A percentile compares a stretch with the other conserved stretches of the same genome.
Conservation (phyloP, 495 filamentous ascomycete species). For the Aspergillus sclerotioniger region DNA sequence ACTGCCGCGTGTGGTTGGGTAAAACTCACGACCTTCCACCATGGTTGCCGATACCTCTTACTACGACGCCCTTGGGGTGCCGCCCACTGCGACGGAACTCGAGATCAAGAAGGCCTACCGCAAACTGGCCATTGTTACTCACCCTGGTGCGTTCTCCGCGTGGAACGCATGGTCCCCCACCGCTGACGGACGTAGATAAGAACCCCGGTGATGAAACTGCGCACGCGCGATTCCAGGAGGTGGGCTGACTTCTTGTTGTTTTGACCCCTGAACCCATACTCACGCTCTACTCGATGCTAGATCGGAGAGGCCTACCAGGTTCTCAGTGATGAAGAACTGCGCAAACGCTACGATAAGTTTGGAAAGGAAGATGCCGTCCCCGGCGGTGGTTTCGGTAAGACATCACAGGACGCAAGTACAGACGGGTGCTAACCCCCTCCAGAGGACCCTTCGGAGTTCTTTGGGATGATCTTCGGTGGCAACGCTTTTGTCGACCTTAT, state of each 20-base stretch:
- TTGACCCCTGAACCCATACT: neutral
- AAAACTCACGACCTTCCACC: conserved; percentile 19
- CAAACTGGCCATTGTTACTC: conserved; percentile 82
- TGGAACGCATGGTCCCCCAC: neutral
- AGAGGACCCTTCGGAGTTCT: conserved; percentile 97
- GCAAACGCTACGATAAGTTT: conserved; percentile 91
- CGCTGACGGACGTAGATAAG: conserved; percentile 64
- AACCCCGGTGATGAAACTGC: conserved; percentile 97
- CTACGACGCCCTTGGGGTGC: conserved; percentile 89
- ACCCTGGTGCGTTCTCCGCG: conserved; percentile 51
- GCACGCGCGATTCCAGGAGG: conserved; percentile 85
- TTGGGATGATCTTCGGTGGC: conserved; percentile 96
- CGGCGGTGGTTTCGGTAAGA: conserved; percentile 77
- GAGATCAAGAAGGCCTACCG: conserved; percentile 99
- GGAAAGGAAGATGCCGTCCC: conserved; percentile 92
- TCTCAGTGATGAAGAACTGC: conserved; percentile 79
- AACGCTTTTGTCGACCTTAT: conserved; percentile 92
- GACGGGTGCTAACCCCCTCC: conserved; percentile 23
- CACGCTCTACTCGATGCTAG: conserved; percentile 25
- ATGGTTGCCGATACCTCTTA: conserved; percentile 87
- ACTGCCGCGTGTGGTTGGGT: conserved; percentile 4
- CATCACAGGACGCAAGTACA: neutral
- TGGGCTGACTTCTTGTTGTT: conserved; percentile 33
- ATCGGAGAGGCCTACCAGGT: conserved; percentile 99
- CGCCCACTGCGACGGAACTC: conserved; percentile 83